Percentiles rank a stretch among this genome's conserved stretches.
Evolutionary conservation across 2,329 filamentous ascomycete species (phyloP).

Genomic region (Trichoderma harzianum): DNA sequence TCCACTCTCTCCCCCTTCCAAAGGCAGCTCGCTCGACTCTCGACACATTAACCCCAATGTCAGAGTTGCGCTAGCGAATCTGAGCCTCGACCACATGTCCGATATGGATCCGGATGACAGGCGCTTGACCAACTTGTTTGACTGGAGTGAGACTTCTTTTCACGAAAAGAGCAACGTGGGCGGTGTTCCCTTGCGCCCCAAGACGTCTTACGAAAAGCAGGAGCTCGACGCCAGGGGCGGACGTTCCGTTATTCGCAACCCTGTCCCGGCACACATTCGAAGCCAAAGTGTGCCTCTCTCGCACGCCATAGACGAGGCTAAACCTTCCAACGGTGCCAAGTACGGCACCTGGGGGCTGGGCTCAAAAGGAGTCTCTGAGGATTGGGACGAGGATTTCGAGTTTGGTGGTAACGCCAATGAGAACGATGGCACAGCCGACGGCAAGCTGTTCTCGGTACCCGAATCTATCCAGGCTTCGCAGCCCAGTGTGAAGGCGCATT

Average conservation of each 20-base stretch:
- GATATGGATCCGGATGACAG: constrained; percentile 40
- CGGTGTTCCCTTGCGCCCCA: constrained; percentile 61
- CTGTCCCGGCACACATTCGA: constrained; percentile 67
- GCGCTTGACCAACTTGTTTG: constrained; percentile 68
- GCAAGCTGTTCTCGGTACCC: constrained; percentile 50
- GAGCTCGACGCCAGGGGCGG: constrained; percentile 68
- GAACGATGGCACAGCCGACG: constrained; percentile 34
- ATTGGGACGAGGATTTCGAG: constrained; percentile 89
- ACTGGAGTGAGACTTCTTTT: constrained; percentile 68
- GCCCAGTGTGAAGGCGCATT: constrained; percentile 77
- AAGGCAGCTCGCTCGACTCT: constrained; percentile 50
- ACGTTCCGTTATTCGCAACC: constrained; percentile 63
- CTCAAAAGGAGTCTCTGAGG: constrained; percentile 76
- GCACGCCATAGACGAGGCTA: constrained; percentile 59
- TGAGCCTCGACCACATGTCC: constrained; percentile 46
- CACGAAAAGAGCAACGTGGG: constrained; percentile 60
- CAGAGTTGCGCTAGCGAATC: constrained; percentile 51
- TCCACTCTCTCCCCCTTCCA: constrained; percentile 55
- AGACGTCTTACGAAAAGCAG: constrained; percentile 74
- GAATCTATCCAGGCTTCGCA: constrained; percentile 77
- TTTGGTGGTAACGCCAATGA: constrained; percentile 53
- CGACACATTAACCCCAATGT: constrained; percentile 51
- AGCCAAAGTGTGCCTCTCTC: constrained; percentile 78
- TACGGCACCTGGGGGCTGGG: constrained; percentile 80
- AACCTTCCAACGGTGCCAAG: constrained; percentile 56